These are phyloP conservation scores for Coleophoma eucalyptorum DNA, from an alignment of 2,329 filamentous ascomycete genomes.

Conservation along the genomic window DNA sequence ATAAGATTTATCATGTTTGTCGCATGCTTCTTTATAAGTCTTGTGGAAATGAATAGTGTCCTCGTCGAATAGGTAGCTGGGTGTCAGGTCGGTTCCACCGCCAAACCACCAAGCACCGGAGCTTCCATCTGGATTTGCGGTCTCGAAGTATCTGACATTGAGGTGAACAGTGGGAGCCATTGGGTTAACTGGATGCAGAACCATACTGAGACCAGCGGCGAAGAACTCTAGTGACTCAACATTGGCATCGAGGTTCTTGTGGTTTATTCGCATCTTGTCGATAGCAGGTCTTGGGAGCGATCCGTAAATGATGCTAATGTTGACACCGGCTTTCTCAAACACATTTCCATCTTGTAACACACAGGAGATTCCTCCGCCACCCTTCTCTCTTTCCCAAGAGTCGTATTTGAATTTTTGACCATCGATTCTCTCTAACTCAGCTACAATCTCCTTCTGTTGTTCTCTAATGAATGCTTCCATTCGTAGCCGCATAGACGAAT, in stretches of 20 bases:
- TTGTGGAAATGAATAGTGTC: constrained; percentile 96
- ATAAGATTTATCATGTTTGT: constrained; percentile 87
- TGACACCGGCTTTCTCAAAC: constrained; percentile 96
- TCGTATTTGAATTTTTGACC: constrained; percentile 79
- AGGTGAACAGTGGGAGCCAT: constrained; percentile 97
- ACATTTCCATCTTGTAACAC: constrained; percentile 95
- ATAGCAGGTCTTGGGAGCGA: constrained; percentile 84
- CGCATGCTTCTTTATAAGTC: constrained; percentile 88
- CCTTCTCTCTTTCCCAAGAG: constrained; percentile 82
- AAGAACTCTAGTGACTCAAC: constrained; percentile 91
- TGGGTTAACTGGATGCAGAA: constrained; percentile 89
- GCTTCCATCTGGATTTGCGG: constrained; percentile 75
- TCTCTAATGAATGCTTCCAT: constrained; percentile 97
- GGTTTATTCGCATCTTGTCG: constrained; percentile 88
- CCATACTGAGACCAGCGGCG: constrained; percentile 86
- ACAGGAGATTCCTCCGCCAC: constrained; percentile 90
- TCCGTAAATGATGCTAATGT: constrained; percentile 92
- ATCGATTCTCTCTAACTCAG: constrained; percentile 78
- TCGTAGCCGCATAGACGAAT: constrained; percentile 92
- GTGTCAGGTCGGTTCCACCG: constrained; percentile 90
- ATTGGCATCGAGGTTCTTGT: constrained; percentile 79
- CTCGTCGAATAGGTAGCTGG: constrained; percentile 92
- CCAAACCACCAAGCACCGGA: constrained; percentile 97
- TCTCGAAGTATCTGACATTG: constrained; percentile 99
- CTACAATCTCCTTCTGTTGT: constrained; percentile 84